A percentile compares a stretch with the other conserved stretches of the same genome.
Evolutionary conservation across 805 yeast genomes (phyloP).

Genomic region (Candida stauntonica): DNA sequence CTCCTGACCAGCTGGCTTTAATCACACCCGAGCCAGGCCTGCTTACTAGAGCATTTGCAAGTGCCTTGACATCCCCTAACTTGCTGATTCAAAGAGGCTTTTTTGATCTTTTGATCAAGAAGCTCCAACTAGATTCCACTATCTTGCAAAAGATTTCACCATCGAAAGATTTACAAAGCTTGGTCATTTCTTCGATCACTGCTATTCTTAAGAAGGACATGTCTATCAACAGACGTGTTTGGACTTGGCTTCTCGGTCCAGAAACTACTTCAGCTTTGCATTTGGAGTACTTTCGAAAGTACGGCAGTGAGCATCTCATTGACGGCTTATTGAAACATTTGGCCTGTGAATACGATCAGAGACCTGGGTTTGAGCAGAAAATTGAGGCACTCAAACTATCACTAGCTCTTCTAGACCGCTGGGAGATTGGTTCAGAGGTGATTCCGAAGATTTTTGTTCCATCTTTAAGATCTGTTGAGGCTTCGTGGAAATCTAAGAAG

Average conservation of each 20-base stretch:
- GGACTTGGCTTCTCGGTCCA: slow-evolving; percentile 93
- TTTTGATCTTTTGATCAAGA: slow-evolving; percentile 70
- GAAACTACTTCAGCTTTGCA: slow-evolving; percentile 31
- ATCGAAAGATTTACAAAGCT: slow-evolving; percentile 48
- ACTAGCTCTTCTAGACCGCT: slow-evolving; percentile 77
- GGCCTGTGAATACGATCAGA: slow-evolving; percentile 26
- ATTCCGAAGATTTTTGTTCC: slow-evolving; percentile 71
- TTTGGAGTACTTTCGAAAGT: slow-evolving; percentile 47
- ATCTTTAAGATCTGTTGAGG: slow-evolving; percentile 46
- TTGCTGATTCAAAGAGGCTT: slow-evolving; percentile 83
- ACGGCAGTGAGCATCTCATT: slow-evolving; percentile 48
- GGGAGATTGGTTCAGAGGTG: slow-evolving; percentile 84
- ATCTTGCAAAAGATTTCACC: slow-evolving; percentile 46
- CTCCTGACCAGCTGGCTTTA: slow-evolving; percentile 54
- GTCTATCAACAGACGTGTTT: slow-evolving; percentile 89
- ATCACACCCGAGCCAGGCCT: slow-evolving; percentile 77
- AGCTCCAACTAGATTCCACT: slow-evolving; percentile 60
- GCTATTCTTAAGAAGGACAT: slow-evolving; percentile 81
- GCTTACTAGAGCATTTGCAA: slow-evolving; percentile 65
- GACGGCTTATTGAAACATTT: slow-evolving; percentile 51
- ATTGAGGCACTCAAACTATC: slow-evolving; percentile 60
- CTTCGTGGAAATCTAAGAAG: slow-evolving; percentile 23
- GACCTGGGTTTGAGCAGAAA: slow-evolving; percentile 29
- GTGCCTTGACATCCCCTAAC: slow-evolving; percentile 62
- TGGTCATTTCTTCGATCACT: slow-evolving; percentile 59